Conservation (phyloP, 768 basidiomycete species). For the Cubamyces sp. region DNA sequence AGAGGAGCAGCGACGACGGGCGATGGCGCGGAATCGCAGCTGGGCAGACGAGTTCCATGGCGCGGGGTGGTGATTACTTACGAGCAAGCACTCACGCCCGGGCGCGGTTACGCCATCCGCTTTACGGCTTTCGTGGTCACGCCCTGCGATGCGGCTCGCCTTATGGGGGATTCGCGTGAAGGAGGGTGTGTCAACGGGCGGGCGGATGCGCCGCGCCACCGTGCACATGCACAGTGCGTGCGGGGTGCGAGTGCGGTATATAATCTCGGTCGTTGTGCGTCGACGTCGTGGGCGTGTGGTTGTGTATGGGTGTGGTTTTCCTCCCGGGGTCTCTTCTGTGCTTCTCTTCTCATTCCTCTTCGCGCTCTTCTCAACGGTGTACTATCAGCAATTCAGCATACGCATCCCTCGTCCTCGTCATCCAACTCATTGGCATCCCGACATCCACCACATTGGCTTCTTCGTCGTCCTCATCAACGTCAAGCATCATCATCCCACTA, state of each 20-base stretch:
- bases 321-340: conserved; percentile 8
- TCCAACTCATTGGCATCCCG: neutral
- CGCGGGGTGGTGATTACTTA: conserved; percentile 57
- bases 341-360: neutral
- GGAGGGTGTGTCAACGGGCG: conserved; percentile 2
- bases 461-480: conserved; percentile 1
- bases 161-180: neutral
- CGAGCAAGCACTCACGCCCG: too few relatives aligned
- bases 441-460: neutral
- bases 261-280: conserved; percentile 9
- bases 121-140: neutral
- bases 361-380: conserved; percentile 3
- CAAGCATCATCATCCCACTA: neutral
- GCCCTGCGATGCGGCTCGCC: neutral
- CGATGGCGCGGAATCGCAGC: conserved; percentile 63
- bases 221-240: neutral
- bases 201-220: conserved; percentile 1
- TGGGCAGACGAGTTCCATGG: conserved; percentile 73
- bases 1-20: conserved; percentile 46
- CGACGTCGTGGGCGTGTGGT: neutral
- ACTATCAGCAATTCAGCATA: conserved; percentile 12
- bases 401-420: conserved; percentile 1
- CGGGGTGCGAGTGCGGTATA: conserved; percentile 5
- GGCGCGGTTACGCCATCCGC: too few relatives aligned
- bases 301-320: too few relatives aligned